Conservation (phyloP, 306 rosid genomes). For the Mimosa bimucronata region DNA sequence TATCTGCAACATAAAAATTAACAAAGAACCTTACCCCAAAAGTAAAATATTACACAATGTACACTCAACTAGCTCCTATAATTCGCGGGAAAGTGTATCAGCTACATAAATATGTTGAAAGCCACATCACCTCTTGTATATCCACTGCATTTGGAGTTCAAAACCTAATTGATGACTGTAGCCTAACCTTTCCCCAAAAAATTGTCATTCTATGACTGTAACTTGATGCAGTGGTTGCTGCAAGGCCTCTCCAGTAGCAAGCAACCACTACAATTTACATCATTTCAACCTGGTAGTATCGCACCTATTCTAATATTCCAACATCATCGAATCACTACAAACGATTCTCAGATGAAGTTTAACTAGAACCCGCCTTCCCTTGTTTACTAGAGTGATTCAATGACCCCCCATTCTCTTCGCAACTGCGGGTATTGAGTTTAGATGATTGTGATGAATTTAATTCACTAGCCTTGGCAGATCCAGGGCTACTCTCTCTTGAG, state of each 20-base stretch:
- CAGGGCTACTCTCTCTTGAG: conserved; percentile 51
- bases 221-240: conserved; percentile 34
- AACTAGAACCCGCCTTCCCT: conserved; percentile 43
- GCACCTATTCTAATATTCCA: conserved; percentile 42
- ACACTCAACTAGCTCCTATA: conserved; percentile 46
- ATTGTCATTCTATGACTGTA: conserved; percentile 43
- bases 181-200: conserved; percentile 47
- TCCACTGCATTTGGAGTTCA: conserved; percentile 35
- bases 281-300: conserved; percentile 33
- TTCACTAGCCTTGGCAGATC: conserved; percentile 68
- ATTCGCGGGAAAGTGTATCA: conserved; percentile 34
- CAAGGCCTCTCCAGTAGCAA: conserved; percentile 36
- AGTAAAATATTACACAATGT: conserved; percentile 36
- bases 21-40: background rate
- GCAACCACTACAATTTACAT: conserved; percentile 48
- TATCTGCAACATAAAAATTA: conserved; percentile 8
- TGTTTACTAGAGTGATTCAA: conserved; percentile 47
- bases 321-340: conserved; percentile 36
- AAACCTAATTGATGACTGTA: conserved; percentile 33
- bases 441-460: conserved; percentile 45
- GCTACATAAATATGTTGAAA: conserved; percentile 23
- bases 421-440: conserved; percentile 26
- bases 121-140: conserved; percentile 27
- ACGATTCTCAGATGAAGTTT: conserved; percentile 40
- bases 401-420: conserved; percentile 70